Base-by-base conservation (phyloP, 225 moss, liverwort and hornwort genomes). In the Antitrichia curtipendula region DNA sequence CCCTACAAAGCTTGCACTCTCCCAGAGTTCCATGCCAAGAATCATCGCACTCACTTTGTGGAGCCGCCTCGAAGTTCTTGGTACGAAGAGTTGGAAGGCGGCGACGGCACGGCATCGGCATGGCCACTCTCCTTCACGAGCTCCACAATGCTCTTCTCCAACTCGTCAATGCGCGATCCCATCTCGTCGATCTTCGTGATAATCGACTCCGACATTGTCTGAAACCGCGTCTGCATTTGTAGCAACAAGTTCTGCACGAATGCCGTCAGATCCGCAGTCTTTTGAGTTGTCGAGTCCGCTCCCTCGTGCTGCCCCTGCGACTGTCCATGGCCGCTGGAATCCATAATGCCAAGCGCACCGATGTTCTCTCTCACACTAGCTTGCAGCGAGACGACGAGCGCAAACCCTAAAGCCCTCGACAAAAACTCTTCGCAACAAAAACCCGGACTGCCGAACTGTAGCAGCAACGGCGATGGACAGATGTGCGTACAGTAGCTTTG, bases 131-230 rank as follows among this genome's bases (percentile, higher is more conserved):
- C 97, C 92, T 93, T 95, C 58, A 97, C 93, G 66, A 98, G 88
- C 80, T 98, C 95, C 62, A 94, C 97, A 38, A 98, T 92, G 86
- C 95, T 97, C 82, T 89, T 89, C 94, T 98, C 95, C 88, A 98
- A 78, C 77, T 97, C 97, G 68, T 97, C 98, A 82, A 98, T 96
- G 84, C 98, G 95, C 58, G 91, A 93, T 6, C 96, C 97, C 97
- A 97, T 98, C 84, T 97, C 95, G 84, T 98, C 96, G 36, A 98
- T 97, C 79, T 98, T 97, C 70, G 93, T 91, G 86, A 98, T 97
- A 89, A 98, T 96, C 60, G 95, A 96, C 84, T 98, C 97, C 50
- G 96, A 97, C 98, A 98, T 98, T 38, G 98, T 95, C 88, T 97
- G 97, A 59, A 97, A 98, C 80, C 96, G 94, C 49, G 95, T 94